phyloP scores from a whole-genome alignment of 2,329 filamentous ascomycete species.

The Xylaria arbuscula region DNA sequence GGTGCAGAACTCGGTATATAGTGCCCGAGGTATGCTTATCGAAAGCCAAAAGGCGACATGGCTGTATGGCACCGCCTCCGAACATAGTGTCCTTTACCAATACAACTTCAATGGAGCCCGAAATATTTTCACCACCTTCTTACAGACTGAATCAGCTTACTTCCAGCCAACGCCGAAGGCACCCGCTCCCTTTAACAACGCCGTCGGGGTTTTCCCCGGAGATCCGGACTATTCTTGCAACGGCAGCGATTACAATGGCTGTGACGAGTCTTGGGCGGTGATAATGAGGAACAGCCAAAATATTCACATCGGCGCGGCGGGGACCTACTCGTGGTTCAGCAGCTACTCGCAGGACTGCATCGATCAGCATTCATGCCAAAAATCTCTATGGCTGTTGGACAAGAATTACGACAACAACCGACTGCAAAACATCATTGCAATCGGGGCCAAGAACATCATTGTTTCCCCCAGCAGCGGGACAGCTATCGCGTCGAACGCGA shows the following conservation, averaged over 20 bases:
- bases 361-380: conserved; percentile 30
- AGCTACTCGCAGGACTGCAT: conserved; percentile 31
- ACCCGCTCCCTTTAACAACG: conserved; percentile 63
- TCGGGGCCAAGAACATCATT: conserved; percentile 32
- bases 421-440: conserved; percentile 21
- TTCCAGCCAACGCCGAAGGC: conserved; percentile 74
- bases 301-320: conserved; percentile 70
- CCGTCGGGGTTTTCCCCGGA: conserved; percentile 54
- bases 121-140: conserved; percentile 71
- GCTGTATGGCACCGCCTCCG: conserved; percentile 72
- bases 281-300: conserved; percentile 67
- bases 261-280: conserved; percentile 73
- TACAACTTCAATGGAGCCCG: conserved; percentile 72
- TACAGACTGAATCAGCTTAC: conserved; percentile 78
- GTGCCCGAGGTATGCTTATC: conserved; percentile 61
- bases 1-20: conserved; percentile 52
- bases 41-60: conserved; percentile 62
- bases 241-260: conserved; percentile 50
- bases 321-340: conserved; percentile 48
- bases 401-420: conserved; percentile 19
- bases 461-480: conserved; percentile 9
- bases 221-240: conserved; percentile 34
- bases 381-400: conserved; percentile 21
- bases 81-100: conserved; percentile 75
- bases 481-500: conserved; percentile 16